Evolutionary conservation across 176 grass and related monocot genomes (phyloP), one percentile per base, ranked within the genome.

Genomic region (Aegilops tauschii): DNA sequence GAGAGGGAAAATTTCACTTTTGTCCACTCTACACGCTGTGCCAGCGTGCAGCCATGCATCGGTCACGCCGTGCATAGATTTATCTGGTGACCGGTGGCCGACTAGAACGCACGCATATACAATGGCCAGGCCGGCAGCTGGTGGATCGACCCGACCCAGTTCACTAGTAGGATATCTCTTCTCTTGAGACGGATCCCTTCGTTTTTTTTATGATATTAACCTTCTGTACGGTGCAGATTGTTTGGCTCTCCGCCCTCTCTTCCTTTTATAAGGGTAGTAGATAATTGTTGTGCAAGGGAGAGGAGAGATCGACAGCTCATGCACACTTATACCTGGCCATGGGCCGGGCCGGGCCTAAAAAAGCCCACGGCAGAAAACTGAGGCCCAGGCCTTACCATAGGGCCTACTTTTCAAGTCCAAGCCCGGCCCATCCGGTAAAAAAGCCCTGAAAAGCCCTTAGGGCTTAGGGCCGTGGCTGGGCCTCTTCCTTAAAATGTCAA

Each of bases 81-180:
- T 61, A 86, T 61, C 40, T 37, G 7, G 36, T 37, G 36, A 37
- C 36, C 5, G 59, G 3, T 80, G 76, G 50, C 76, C 84, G 65
- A 70, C 50, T 32, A 9, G 3, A 14, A 21, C 5, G 4, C 2
- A 23, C 0, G 8, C 3, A 17, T 84, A 70, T 25, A 63, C 5
- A 80, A 80, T 80, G 65, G 17, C 14, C 34, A 50, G 63, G 84
- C 84, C 84, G 84, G 84, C 74, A 69, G 84, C 35, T 17, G 35
- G 32, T 79, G 75, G n/a, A 20, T 21, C 40, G 16, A 54, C 7
- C 40, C 40, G 40, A 10, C 40, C 40, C 40, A 42, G 40, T 42
- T 42, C 40, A 42, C 40, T 3, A 42, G 2, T 42, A 2, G 50
- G 50, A 54, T 54, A 54, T 54, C 50, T 54, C 52, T 20, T 56